Base-by-base conservation (phyloP, 345 rosid species). In the Erodium maritimum region DNA sequence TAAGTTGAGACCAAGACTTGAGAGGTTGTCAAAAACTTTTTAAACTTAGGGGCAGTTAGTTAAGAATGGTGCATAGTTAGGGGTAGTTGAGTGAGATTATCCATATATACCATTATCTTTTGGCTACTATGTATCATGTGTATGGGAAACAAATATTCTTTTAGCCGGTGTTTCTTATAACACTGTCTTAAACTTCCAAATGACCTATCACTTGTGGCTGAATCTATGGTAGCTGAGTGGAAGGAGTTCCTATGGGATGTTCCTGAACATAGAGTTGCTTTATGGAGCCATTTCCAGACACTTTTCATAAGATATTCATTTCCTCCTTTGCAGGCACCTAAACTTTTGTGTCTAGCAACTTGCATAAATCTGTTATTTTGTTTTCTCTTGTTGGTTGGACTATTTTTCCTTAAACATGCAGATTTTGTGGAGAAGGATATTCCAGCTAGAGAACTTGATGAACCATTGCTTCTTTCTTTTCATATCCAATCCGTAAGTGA, bases 181-280 rank as follows among this genome's bases (percentile, higher is more conserved):
- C 54, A 46, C 57, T 48, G 14, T 60, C 21, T 34, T 57, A 55
- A 56, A 53, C 51, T 19, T 54, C 55, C 62, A 21, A 17, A 24
- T 42, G 25, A 10, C 48, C 17, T 42, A 42, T 25, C 67, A 55
- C 57, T 77, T 63, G 72, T 89, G 99, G 99, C 95, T 59, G 99
- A 93, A 77, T 85, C 97, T 63, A 82, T 93, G 97, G 97, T 87
- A 63, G 93, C 90, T 34, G 99, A 89, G 79, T 93, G 99, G 99
- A 89, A 85, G 74, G 96, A 89, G 72, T 93, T 93, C 77, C 99
- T 93, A 52, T 93, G 99, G 99, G 99, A 93, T 82, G 96, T 93
- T 68, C 91, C 91, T 45, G 99, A 93, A 78, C 97, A 93, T 75
- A 87, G 97, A 80, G 84, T 89, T 71, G 91, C 97, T 61, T 72